Evolutionary conservation across 176 grass and related monocot genomes (phyloP).

Genomic region (Bonia amplexicaulis): DNA sequence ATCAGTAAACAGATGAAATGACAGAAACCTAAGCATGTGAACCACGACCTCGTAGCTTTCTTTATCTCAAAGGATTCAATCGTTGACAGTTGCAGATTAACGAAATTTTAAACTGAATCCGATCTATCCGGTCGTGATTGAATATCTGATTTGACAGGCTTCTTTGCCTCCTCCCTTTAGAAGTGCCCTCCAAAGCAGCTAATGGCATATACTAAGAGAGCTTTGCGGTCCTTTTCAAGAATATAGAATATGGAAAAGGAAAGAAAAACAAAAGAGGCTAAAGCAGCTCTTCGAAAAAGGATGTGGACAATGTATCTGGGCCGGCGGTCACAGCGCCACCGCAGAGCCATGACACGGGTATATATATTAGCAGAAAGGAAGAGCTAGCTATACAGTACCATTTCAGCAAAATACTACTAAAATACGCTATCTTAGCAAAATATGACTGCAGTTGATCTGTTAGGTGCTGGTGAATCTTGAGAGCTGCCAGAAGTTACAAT

Average conservation of each 20-base stretch:
- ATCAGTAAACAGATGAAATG: too few species aligned
- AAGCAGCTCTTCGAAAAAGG: background rate
- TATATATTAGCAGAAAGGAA: background rate
- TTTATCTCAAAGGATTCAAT: too few species aligned
- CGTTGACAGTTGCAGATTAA: too few species aligned
- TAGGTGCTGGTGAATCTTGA: background rate
- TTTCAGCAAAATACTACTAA: background rate
- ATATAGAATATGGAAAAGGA: slow-evolving; percentile 6
- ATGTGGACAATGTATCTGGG: background rate
- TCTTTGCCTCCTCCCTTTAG: too few species aligned
- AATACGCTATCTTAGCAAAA: background rate
- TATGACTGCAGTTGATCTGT: background rate
- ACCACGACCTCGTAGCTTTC: too few species aligned
- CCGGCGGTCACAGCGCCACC: background rate
- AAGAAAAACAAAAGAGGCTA: slow-evolving; percentile 6
- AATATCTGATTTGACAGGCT: too few species aligned
- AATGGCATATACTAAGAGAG: slow-evolving; percentile 24
- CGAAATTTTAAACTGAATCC: too few species aligned
- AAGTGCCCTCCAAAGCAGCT: slow-evolving; percentile 18
- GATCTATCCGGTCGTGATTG: too few species aligned
- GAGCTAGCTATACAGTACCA: background rate
- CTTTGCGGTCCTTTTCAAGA: slow-evolving; percentile 38
- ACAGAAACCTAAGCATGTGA: too few species aligned
- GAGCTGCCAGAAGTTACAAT: background rate
- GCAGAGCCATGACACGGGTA: background rate